Percentiles rank a stretch among this genome's conserved stretches.
Evolutionary conservation across 306 rosid genomes (phyloP).

Genomic region (Oxytropis ochrocephala): DNA sequence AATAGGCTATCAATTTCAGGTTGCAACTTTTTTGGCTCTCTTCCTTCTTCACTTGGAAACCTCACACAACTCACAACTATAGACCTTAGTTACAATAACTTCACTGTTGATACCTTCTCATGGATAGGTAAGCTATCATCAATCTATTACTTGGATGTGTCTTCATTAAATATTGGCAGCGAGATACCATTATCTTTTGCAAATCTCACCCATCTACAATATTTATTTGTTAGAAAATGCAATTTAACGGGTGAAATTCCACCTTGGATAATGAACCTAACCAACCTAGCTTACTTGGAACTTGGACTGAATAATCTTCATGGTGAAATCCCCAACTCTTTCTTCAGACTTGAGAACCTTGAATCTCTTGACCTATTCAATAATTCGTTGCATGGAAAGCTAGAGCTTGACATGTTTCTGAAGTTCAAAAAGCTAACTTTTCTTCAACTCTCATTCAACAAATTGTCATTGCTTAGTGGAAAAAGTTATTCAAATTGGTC

Average conservation of each 20-base stretch:
- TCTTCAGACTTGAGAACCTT: slow-evolving; percentile 8
- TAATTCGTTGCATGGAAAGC: slow-evolving; percentile 4
- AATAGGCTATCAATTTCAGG: neutral
- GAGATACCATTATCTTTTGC: neutral
- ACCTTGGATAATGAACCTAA: slow-evolving; percentile 8
- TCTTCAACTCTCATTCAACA: neutral
- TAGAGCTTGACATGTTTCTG: neutral
- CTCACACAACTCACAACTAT: neutral
- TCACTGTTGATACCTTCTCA: slow-evolving; percentile 9
- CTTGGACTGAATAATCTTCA: neutral
- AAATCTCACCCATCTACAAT: neutral
- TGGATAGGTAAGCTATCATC: slow-evolving; percentile 5
- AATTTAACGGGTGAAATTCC: slow-evolving; percentile 14
- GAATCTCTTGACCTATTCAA: rapidly evolving
- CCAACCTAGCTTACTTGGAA: neutral
- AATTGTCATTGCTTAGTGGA: neutral
- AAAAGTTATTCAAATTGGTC: neutral
- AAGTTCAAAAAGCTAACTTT: neutral
- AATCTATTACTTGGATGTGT: neutral
- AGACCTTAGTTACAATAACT: neutral
- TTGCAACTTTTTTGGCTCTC: neutral
- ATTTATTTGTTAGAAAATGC: neutral
- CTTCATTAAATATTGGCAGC: slow-evolving; percentile 8
- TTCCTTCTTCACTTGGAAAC: slow-evolving; percentile 33
- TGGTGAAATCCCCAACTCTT: slow-evolving; percentile 6